phyloP scores from a whole-genome alignment of 1,284 basidiomycete species.

The Chalciporus piperatoides region DNA sequence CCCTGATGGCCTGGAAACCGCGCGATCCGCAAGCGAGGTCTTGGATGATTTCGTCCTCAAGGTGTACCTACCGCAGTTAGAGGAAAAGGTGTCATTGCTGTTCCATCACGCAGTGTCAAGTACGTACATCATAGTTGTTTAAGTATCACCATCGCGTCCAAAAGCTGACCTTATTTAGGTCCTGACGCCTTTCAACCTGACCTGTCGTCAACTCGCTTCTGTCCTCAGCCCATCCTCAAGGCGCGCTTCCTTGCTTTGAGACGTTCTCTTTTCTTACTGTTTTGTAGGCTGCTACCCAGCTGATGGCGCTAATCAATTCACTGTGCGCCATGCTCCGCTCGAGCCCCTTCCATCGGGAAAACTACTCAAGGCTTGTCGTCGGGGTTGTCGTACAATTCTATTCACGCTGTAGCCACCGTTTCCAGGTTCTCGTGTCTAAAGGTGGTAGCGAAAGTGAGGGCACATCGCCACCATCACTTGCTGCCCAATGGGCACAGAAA shows the following conservation, averaged over 20 bases:
- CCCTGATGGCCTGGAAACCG: slow-evolving; percentile 70
- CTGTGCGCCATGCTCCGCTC: slow-evolving; percentile 89
- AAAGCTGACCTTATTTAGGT: slow-evolving; percentile 40
- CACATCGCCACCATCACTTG: slow-evolving; percentile 51
- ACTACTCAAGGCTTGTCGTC: slow-evolving; percentile 90
- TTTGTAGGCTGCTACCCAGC: slow-evolving; percentile 70
- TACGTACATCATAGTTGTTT: slow-evolving; percentile 32
- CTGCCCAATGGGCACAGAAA: slow-evolving; percentile 84
- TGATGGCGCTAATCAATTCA: slow-evolving; percentile 90
- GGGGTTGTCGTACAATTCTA: slow-evolving; percentile 98
- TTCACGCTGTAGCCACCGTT: slow-evolving; percentile 87
- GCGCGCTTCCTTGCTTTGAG: slow-evolving; percentile 37
- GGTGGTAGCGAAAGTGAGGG: slow-evolving; percentile 36
- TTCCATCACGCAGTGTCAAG: slow-evolving; percentile 86
- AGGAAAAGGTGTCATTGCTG: slow-evolving; percentile 87
- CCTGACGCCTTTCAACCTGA: slow-evolving; percentile 85
- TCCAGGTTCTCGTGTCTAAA: slow-evolving; percentile 68
- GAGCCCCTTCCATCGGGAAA: slow-evolving; percentile 96
- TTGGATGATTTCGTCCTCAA: slow-evolving; percentile 94
- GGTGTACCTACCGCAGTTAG: slow-evolving; percentile 91
- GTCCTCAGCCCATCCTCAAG: slow-evolving; percentile 74
- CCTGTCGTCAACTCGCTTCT: slow-evolving; percentile 57
- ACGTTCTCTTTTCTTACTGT: slow-evolving; percentile 7
- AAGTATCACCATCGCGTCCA: neutral
- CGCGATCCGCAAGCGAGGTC: slow-evolving; percentile 68